Percentiles rank a stretch among this genome's conserved stretches.
These are phyloP conservation scores for Barnettozyma botsteinii DNA, from an alignment of 805 yeast genomes.

Conservation along the genomic window DNA sequence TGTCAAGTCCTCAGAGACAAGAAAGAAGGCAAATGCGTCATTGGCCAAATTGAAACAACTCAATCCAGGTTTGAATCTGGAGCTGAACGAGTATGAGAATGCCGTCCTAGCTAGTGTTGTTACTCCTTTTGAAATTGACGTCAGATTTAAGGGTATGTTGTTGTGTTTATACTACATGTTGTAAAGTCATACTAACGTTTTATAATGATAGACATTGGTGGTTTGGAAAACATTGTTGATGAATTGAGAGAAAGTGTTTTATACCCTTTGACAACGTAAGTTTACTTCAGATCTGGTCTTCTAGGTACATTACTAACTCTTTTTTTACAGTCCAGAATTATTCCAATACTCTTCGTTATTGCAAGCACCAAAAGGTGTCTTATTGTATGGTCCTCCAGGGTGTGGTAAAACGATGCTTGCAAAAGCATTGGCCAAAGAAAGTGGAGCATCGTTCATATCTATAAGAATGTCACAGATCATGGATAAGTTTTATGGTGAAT, in stretches of 20 bases:
- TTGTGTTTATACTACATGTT: neutral
- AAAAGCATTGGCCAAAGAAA: conserved; percentile 97
- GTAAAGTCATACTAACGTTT: neutral
- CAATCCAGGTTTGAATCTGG: conserved; percentile 53
- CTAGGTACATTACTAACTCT: neutral
- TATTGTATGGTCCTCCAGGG: conserved; percentile 99
- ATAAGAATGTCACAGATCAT: conserved; percentile 88
- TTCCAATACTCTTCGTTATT: conserved; percentile 68
- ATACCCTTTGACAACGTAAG: conserved; percentile 61
- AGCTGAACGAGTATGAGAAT: conserved; percentile 68
- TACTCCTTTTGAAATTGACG: conserved; percentile 76
- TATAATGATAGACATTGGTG: conserved; percentile 63
- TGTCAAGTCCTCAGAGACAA: conserved; percentile 50
- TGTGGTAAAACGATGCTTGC: conserved; percentile 99
- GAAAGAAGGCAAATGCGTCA: conserved; percentile 53
- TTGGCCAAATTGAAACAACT: conserved; percentile 49
- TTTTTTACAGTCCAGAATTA: conserved; percentile 50
- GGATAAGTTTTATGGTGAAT: conserved; percentile 98
- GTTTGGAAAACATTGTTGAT: conserved; percentile 73
- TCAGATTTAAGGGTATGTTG: conserved; percentile 46
- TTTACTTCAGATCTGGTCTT: neutral
- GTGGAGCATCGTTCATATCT: conserved; percentile 86
- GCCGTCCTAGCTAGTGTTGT: conserved; percentile 73
- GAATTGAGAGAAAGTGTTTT: conserved; percentile 86
- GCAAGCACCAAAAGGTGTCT: conserved; percentile 91